A percentile compares a stretch with the other conserved stretches of the same genome.
Conservation (phyloP, 2,329 filamentous ascomycete species). For the Neodidymelliopsis sp. region DNA sequence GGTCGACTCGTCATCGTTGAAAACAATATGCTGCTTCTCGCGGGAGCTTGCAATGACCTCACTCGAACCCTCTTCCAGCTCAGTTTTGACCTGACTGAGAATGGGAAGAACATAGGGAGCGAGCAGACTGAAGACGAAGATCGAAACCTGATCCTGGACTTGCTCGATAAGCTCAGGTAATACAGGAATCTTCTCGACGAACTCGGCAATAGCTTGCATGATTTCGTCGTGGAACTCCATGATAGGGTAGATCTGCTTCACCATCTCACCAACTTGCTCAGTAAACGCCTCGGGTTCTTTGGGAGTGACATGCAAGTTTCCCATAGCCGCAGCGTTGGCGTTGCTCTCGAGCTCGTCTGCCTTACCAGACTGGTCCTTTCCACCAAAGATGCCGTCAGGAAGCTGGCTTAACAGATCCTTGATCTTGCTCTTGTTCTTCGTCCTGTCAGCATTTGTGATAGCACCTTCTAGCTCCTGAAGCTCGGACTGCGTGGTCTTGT, state of each 20-base stretch:
- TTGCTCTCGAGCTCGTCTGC: conserved; percentile 82
- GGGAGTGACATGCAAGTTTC: conserved; percentile 76
- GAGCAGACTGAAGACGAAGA: conserved; percentile 91
- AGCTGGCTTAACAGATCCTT: conserved; percentile 83
- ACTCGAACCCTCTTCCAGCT: conserved; percentile 83
- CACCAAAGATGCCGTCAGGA: conserved; percentile 80
- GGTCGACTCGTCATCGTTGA: conserved; percentile 75
- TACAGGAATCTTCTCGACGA: conserved; percentile 85
- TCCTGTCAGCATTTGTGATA: conserved; percentile 68
- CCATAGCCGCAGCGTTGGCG: conserved; percentile 76
- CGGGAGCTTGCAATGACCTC: conserved; percentile 88
- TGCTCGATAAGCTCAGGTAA: conserved; percentile 86
- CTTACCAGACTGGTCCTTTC: conserved; percentile 75
- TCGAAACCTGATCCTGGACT: conserved; percentile 82
- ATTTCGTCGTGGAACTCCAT: conserved; percentile 91
- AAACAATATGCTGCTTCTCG: conserved; percentile 86
- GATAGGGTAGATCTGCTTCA: conserved; percentile 83
- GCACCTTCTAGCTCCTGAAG: conserved; percentile 88
- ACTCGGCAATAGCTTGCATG: conserved; percentile 77
- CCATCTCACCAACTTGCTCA: conserved; percentile 74
- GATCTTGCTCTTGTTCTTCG: conserved; percentile 75
- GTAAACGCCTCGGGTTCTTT: conserved; percentile 86
- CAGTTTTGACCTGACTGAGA: conserved; percentile 84
- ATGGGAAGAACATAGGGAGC: conserved; percentile 88
- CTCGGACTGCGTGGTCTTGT: conserved; percentile 91